Evolutionary conservation across 2,329 filamentous ascomycete species (phyloP), one percentile per base, ranked within the genome.

Genomic region (Lasiodiplodia sp.): DNA sequence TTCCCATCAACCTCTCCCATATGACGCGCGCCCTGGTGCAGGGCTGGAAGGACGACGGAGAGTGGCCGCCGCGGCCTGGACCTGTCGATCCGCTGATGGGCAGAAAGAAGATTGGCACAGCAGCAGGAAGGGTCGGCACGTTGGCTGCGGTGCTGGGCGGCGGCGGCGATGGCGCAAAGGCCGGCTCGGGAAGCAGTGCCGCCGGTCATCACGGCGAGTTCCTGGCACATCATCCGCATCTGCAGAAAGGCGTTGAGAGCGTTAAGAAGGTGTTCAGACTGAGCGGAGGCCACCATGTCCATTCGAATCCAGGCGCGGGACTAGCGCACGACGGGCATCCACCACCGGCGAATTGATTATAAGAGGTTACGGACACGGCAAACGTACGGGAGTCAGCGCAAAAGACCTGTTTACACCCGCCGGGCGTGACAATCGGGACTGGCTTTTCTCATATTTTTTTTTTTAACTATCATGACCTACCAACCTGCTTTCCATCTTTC

Each of bases 41-140:
- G 34, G 95, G 95, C 53, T 97, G 95, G 95, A 97, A 96, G 79
- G 87, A 92, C 51, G 93, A 96, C 74, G 94, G 94, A 18, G 93
- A 97, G 79, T 98, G 95, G 95, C 94, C 95, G 4, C 93, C 92
- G 1, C 88, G 87, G 72, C 78, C 85, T 0, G 81, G 82, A 21
- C 75, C 85, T 57, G 73, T 83, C 56, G 83, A 87, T 75, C 78
- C 84, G 71, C 81, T 80, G 55, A 75, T 71, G 18, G 77, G 79
- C 49, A 79, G 79, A 72, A 80, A 78, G 71, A 75, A 75, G 44
- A 73, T 71, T 23, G 60, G 55, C 12, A 57, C 58, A 7, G 69
- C 69, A 23, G 70, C 44, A 6, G 62, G 53, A 21, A n/a, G 57
- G 4, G 55, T 64, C 7, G 44, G 68, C 34, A 68, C 40, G 31